Conservation (phyloP, 2,329 filamentous ascomycete genomes). For the Trichoderma polysporum region DNA sequence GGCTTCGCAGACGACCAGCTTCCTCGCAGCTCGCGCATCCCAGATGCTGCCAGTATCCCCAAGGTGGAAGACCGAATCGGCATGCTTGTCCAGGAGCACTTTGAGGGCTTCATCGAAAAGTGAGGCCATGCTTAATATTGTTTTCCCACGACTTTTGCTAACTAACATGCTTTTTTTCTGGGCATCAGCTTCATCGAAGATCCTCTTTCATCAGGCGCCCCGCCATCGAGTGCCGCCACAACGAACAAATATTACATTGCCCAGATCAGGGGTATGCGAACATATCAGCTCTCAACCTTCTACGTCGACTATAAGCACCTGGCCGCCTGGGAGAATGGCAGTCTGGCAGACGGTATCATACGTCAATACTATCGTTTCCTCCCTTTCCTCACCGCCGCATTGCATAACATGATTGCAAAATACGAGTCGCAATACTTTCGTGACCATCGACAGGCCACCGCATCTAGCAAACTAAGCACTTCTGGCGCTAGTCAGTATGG, state of each 20-base stretch:
- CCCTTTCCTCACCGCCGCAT: constrained; percentile 81
- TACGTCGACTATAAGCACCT: constrained; percentile 89
- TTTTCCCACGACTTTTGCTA: neutral
- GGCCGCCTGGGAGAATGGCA: constrained; percentile 71
- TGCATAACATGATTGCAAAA: constrained; percentile 92
- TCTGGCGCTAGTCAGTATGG: constrained; percentile 64
- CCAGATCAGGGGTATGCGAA: constrained; percentile 75
- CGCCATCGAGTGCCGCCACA: constrained; percentile 67
- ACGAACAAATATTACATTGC: constrained; percentile 84
- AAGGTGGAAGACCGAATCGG: constrained; percentile 76
- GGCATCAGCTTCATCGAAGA: constrained; percentile 64
- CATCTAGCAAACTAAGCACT: constrained; percentile 69
- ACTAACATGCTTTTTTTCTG: neutral
- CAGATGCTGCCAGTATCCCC: constrained; percentile 56
- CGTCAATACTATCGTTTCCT: constrained; percentile 93
- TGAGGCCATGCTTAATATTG: constrained; percentile 37
- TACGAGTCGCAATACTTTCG: constrained; percentile 93
- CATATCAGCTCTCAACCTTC: constrained; percentile 75
- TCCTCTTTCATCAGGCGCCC: constrained; percentile 59
- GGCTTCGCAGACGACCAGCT: constrained; percentile 66
- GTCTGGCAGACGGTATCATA: constrained; percentile 81
- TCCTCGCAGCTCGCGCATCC: constrained; percentile 49
- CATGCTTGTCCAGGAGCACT: constrained; percentile 70
- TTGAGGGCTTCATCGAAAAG: constrained; percentile 78
- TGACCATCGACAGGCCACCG: constrained; percentile 82